phyloP scores from a whole-genome alignment of 495 filamentous ascomycete genomes.

The Lasiosphaeria ovina region DNA sequence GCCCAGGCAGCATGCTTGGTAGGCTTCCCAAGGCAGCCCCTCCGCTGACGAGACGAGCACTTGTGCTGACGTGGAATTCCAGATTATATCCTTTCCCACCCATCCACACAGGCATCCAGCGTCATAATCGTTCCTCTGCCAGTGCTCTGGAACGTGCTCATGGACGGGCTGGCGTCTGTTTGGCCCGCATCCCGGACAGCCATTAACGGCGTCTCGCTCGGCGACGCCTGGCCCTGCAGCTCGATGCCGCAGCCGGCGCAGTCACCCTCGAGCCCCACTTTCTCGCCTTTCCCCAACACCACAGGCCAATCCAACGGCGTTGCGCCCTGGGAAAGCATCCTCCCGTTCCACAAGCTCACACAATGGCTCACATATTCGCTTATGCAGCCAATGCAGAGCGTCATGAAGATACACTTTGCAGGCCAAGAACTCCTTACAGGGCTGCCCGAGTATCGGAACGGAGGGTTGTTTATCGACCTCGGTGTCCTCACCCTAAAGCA shows the following conservation, averaged over 20 bases:
- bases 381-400: conserved; percentile 79
- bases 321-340: conserved; percentile 85
- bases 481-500: conserved; percentile 76
- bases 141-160: conserved; percentile 84
- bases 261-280: conserved; percentile 37
- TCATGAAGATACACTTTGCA: conserved; percentile 73
- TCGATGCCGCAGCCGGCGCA: conserved; percentile 73
- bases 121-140: conserved; percentile 87
- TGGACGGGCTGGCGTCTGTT: conserved; percentile 81
- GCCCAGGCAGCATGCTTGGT: conserved; percentile 96
- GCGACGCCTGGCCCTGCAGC: conserved; percentile 92
- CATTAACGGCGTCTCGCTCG: conserved; percentile 83
- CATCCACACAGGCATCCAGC: conserved; percentile 80
- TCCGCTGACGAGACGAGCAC: not conserved
- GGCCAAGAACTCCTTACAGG: conserved; percentile 78
- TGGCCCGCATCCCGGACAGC: conserved; percentile 89
- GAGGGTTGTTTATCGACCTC: conserved; percentile 78
- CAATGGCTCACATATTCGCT: conserved; percentile 90
- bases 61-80: conserved; percentile 12
- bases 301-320: conserved; percentile 39
- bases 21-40: conserved; percentile 26
- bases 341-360: conserved; percentile 90
- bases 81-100: conserved; percentile 94
- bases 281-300: conserved; percentile 48
- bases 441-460: conserved; percentile 84